phyloP scores from a whole-genome alignment of 1,284 basidiomycete species.

The Apiotrichum gracile region DNA sequence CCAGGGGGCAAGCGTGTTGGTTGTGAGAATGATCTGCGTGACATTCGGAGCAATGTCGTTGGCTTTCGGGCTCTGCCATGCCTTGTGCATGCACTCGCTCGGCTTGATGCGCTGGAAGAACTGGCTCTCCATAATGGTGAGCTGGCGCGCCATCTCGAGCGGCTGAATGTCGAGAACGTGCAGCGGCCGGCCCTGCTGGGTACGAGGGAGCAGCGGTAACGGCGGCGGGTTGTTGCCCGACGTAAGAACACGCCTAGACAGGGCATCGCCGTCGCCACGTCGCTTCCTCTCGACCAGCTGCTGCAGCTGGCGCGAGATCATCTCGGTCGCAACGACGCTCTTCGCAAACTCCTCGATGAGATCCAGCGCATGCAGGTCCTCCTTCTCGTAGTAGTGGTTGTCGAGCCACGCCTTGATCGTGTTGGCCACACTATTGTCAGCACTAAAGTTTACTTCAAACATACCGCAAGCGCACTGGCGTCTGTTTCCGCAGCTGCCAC shows the following conservation, averaged over 20 bases:
- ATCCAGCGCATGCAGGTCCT: conserved; percentile 69
- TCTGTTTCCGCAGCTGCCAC: conserved; percentile 85
- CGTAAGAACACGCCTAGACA: conserved; percentile 37
- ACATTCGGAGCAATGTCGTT: conserved; percentile 46
- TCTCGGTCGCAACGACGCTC: conserved; percentile 54
- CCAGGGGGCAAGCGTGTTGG: conserved; percentile 78
- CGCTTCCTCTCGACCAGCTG: conserved; percentile 63
- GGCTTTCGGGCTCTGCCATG: conserved; percentile 29
- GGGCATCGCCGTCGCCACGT: conserved; percentile 48
- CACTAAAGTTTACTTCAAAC: conserved; percentile 18
- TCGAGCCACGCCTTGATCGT: conserved; percentile 76
- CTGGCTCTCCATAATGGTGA: conserved; percentile 84
- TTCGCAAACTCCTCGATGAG: conserved; percentile 70
- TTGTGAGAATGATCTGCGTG: conserved; percentile 78
- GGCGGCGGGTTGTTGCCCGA: conserved; percentile 1
- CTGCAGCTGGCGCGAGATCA: conserved; percentile 67
- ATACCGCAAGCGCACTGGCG: conserved; percentile 78
- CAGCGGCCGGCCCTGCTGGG: conserved; percentile 19
- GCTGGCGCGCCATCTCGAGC: conserved; percentile 83
- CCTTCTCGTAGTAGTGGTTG: conserved; percentile 71
- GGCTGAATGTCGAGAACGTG: conserved; percentile 55
- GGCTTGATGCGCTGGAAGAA: conserved; percentile 84
- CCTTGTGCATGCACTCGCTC: conserved; percentile 73
- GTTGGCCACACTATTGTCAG: conserved; percentile 62
- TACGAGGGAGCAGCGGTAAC: conserved; percentile 2